Base-by-base conservation (phyloP, 2,329 filamentous ascomycete species). In the Fusarium keratoplasticum region DNA sequence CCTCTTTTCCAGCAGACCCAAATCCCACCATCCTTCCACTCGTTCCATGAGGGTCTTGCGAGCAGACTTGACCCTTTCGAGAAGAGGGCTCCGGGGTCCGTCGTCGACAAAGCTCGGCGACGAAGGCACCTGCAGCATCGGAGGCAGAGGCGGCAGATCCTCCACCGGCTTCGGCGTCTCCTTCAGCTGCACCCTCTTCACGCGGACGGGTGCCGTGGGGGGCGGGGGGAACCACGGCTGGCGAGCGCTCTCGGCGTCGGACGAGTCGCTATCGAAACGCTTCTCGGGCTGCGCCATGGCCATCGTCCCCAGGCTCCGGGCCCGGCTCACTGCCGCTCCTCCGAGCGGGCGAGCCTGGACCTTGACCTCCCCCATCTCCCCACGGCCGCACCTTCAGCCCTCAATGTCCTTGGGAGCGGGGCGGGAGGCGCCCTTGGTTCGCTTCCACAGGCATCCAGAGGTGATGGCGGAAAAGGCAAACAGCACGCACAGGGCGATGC, bases 401-500 rank as follows among this genome's bases (percentile, higher is more conserved):
- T 88, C 88, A 50, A 87, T 74, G 67, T 89, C 86, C 81, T 89
- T 88, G 64, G 83, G 80, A 4, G 80, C 71, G 6, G 82, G 77
- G 14, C 77, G 75, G 25, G 72, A 71, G 14, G 72, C 68, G 52
- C 82, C 79, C 83, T 89, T 89, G 78, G 87, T 84, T 76, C 89
- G 87, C 72, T 89, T 87, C 89, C 91, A 93, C 42, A 94, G 84
- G 75, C 90, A 90, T 64, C 86, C 82, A 33, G 87, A 88, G 54
- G 89, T 86, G 59, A 92, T 82, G 54, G 87, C 84, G 3, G 90
- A 92, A 69, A 94, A 87, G 70, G 89, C 87, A 78, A 94, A 94
- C 38, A 94, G 84, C 50, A 93, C 89, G 81, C 91, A 95, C 59
- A 97, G 88, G 6, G 91, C 91, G 82, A 98, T 95, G 81, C 91